A percentile compares a stretch with the other conserved stretches of the same genome.
These are phyloP conservation scores for Blepharisma stoltei DNA, from an alignment of 73 alveolate genomes.

Conservation along the genomic window DNA sequence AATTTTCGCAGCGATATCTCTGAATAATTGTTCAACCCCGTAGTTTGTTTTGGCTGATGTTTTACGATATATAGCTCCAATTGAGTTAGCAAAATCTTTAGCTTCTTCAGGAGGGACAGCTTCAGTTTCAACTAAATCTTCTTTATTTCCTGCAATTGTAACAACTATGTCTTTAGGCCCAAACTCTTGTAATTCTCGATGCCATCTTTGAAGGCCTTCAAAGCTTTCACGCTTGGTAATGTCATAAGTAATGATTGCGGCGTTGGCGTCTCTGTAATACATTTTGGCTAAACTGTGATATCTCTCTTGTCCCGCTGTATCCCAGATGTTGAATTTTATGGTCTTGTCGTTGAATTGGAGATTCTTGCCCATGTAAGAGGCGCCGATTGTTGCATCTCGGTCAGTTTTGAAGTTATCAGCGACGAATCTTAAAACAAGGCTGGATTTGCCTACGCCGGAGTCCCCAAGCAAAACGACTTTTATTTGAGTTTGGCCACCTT, in stretches of 20 bases:
- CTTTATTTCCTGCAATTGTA: constrained; percentile 83
- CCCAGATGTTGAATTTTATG: constrained; percentile 68
- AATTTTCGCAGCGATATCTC: constrained; percentile 44
- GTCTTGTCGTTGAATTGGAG: constrained; percentile 32
- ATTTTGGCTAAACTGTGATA: constrained; percentile 66
- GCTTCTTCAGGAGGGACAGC: constrained; percentile 56
- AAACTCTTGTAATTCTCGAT: constrained; percentile 61
- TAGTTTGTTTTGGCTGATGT: constrained; percentile 57
- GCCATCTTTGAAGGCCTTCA: constrained; percentile 71
- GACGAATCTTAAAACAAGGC: constrained; percentile 57
- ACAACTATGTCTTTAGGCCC: constrained; percentile 67
- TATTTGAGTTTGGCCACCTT: constrained; percentile 24
- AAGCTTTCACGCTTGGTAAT: constrained; percentile 58
- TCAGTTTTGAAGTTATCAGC: constrained; percentile 52
- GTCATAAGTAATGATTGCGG: constrained; percentile 80
- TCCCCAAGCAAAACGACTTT: constrained; percentile 90
- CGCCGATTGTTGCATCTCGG: constrained; percentile 73
- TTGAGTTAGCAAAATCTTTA: constrained; percentile 39
- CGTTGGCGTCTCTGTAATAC: constrained; percentile 83
- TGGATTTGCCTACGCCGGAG: constrained; percentile 89
- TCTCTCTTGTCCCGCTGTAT: constrained; percentile 90
- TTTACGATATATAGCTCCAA: constrained; percentile 35
- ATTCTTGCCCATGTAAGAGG: constrained; percentile 65
- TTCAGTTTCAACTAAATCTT: constrained; percentile 70
- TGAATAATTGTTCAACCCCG: constrained; percentile 58